Percentiles rank a stretch among this genome's conserved stretches.
Conservation (phyloP, 2,329 filamentous ascomycete genomes). For the Hyphodiscus sp. region DNA sequence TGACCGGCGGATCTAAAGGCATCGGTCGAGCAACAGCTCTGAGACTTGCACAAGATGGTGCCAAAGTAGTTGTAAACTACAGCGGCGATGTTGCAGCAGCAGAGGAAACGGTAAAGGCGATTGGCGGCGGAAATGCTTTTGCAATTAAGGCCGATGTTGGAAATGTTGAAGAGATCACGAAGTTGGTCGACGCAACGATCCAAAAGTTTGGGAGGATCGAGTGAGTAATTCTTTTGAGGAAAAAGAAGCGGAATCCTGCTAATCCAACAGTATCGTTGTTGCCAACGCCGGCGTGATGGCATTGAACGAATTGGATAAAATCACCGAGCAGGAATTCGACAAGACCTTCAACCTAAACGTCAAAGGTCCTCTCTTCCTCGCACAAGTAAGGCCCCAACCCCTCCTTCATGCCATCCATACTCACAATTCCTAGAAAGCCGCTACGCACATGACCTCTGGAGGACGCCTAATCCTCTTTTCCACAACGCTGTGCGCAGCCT, state of each 20-base stretch:
- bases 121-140: conserved; percentile 42
- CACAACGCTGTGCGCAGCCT: conserved; percentile 34
- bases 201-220: conserved; percentile 49
- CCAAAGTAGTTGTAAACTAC: conserved; percentile 55
- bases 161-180: conserved; percentile 38
- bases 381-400: conserved; percentile 29
- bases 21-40: conserved; percentile 54
- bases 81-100: conserved; percentile 39
- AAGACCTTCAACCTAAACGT: conserved; percentile 45
- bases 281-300: conserved; percentile 48
- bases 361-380: conserved; percentile 50
- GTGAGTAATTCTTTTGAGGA: too few relatives aligned
- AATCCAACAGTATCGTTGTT: conserved; percentile 37
- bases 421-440: conserved; percentile 37
- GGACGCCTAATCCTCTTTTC: conserved; percentile 47
- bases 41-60: conserved; percentile 48
- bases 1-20: conserved; percentile 45
- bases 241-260: too few relatives aligned
- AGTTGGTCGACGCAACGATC: conserved; percentile 43
- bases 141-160: conserved; percentile 51
- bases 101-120: conserved; percentile 40
- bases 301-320: conserved; percentile 42
- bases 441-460: conserved; percentile 43
- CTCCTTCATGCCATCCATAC: not conserved
- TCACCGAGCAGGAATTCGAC: conserved; percentile 47